Evolutionary conservation across 1,284 basidiomycete species (phyloP), one percentile per base, ranked within the genome.

Genomic region (Earliella scabrosa): DNA sequence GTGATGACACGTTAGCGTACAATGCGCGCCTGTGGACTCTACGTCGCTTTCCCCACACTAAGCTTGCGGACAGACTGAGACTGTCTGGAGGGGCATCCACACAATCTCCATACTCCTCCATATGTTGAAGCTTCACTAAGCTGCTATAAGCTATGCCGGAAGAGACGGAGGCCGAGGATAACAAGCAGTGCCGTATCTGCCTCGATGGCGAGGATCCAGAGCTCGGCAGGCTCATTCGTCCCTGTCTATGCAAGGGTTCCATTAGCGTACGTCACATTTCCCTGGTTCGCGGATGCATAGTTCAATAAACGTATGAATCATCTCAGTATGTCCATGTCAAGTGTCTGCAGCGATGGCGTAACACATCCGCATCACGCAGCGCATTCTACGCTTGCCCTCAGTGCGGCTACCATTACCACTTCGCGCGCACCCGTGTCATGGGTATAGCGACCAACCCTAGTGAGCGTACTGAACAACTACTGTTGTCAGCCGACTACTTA

Each of bases 171-270:
- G 21, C 31, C 5, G 48, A 41, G 44, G 32, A 75, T 4, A 74
- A 76, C 56, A 87, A 82, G 64, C 88, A 88, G 66, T 92, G 89
- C 66, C 82, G 90, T 47, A 92, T 92, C 56, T 92, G 89, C 67
- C 74, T 90, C 26, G 89, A 89, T 52, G 83, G 85, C 11, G 76
- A 79, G 43, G 87, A 88, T 64, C 72, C 68, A 4, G 77, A 82
- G 51, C 76, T 87, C 32, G 90, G 90, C 6, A 80, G 83, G 52
- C 81, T 92, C 56, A 89, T 92, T 62, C 81, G 85, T 34, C 90
- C 90, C 6, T 92, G 90, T 70, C 79, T 87, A 1, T 93, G 90
- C 73, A 86, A 81, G 59, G 90, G 90, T 27, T 85, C 87, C n/a
- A 90, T 92, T 50, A 87, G 84, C 60, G 89, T 91, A 71, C 70